Evolutionary conservation across 345 rosid genomes (phyloP).

Genomic region (Brassica incana): DNA sequence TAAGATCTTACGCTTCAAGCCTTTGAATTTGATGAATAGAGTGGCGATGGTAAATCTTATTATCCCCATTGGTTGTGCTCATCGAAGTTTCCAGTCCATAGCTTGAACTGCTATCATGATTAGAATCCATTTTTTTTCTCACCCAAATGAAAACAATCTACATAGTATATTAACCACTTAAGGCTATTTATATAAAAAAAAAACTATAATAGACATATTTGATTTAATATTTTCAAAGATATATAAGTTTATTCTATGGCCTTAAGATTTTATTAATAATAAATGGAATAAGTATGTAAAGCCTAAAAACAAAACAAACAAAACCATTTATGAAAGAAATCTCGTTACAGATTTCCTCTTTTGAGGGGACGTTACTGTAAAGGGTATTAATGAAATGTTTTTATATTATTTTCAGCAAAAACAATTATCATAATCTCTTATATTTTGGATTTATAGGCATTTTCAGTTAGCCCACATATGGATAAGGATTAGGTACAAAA

Average conservation of each 20-base stretch:
- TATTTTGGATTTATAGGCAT: neutral
- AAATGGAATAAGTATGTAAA: neutral
- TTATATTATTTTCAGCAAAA: neutral
- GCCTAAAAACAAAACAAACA: conserved; percentile 1
- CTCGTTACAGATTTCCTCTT: conserved; percentile 17
- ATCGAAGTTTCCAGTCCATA: conserved; percentile 43
- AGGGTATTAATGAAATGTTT: neutral
- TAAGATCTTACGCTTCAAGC: conserved; percentile 59
- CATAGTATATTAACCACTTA: neutral
- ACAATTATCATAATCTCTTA: neutral
- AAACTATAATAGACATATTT: neutral
- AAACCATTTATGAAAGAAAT: conserved; percentile 31
- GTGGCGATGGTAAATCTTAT: conserved; percentile 53
- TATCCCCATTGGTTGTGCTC: conserved; percentile 27
- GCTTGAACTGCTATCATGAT: conserved; percentile 42
- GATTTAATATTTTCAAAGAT: neutral
- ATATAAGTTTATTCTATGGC: neutral
- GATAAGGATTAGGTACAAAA: neutral
- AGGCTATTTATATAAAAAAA: conserved; percentile 6
- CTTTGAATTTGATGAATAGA: conserved; percentile 45
- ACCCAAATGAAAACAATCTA: neutral
- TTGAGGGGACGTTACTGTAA: conserved; percentile 15
- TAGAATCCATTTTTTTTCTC: conserved; percentile 4
- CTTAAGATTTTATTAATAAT: neutral
- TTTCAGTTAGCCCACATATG: neutral